phyloP scores from a whole-genome alignment of 176 grass and related monocot species.

The Microstegium vimineum region DNA sequence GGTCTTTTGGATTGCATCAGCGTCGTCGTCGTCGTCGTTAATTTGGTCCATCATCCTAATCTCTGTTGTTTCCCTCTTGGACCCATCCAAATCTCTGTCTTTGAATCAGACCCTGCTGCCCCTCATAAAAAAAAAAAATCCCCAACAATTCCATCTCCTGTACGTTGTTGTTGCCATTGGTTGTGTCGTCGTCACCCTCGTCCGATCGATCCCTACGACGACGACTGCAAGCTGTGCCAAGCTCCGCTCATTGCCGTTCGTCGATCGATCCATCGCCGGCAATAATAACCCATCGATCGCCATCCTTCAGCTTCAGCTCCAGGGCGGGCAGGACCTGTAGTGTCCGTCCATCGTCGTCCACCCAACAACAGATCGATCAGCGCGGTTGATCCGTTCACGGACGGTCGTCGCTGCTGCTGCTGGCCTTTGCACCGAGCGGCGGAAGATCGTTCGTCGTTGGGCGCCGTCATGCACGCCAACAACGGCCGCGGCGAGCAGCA shows the following conservation, averaged over 20 bases:
- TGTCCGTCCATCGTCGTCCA: neutral
- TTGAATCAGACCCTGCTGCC: no score
- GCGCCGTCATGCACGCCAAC: slow-evolving; percentile 21
- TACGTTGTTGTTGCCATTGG: no score
- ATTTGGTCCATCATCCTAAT: neutral
- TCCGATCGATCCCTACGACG: neutral
- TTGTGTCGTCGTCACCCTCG: neutral
- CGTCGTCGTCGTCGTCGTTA: neutral
- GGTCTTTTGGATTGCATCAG: neutral
- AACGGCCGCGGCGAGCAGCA: slow-evolving; percentile 8
- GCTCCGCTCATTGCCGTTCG: neutral
- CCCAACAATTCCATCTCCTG: no score
- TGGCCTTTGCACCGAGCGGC: neutral
- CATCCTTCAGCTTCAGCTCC: neutral
- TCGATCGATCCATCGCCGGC: neutral
- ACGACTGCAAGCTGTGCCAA: neutral
- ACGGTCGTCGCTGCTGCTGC: neutral
- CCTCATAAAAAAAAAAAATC: no score
- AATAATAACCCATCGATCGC: no score
- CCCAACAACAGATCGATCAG: neutral
- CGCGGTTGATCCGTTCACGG: neutral
- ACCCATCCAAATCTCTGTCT: neutral
- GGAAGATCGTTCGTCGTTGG: neutral
- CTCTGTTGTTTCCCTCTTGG: neutral
- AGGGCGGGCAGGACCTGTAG: neutral